Percentiles rank a stretch among this genome's conserved stretches.
These are phyloP conservation scores for Boletus smithii DNA, from an alignment of 1,284 basidiomycete species.

Conservation along the genomic window DNA sequence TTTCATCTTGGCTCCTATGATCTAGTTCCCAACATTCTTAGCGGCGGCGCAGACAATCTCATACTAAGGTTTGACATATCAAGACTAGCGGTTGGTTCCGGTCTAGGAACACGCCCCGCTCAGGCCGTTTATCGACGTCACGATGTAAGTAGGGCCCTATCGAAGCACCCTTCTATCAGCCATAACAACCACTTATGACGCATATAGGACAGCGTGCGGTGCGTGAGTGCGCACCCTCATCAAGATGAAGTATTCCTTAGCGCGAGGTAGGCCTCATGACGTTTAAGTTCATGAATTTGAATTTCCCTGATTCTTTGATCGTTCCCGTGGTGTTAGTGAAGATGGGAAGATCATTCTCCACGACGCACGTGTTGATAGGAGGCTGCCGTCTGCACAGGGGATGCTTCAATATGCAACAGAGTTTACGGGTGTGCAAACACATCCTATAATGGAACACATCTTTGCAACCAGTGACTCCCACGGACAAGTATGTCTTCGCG, in stretches of 20 bases:
- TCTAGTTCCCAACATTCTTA: constrained; percentile 28
- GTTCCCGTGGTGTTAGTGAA: constrained; percentile 43
- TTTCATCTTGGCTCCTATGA: constrained; percentile 4
- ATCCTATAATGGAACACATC: constrained; percentile 60
- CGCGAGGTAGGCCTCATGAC: constrained; percentile 47
- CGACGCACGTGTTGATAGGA: constrained; percentile 44
- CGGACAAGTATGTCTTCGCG: constrained; percentile 63
- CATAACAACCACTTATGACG: constrained; percentile 12
- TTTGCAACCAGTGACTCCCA: constrained; percentile 61
- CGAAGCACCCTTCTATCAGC: constrained; percentile 13
- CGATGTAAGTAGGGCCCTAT: constrained; percentile 23
- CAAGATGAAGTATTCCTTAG: constrained; percentile 66
- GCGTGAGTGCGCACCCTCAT: constrained; percentile 57
- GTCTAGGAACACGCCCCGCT: constrained; percentile 13
- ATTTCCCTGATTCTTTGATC: constrained; percentile 20
- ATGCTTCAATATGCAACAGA: constrained; percentile 51
- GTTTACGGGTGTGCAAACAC: constrained; percentile 59
- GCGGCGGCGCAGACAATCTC: constrained; percentile 59
- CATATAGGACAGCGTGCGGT: constrained; percentile 58
- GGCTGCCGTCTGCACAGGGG: constrained; percentile 41
- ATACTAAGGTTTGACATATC: constrained; percentile 58
- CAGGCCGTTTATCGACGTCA: constrained; percentile 32
- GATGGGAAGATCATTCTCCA: constrained; percentile 64
- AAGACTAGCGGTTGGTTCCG: constrained; percentile 12
- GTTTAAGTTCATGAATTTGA: constrained; percentile 29